phyloP scores from a whole-genome alignment of 345 rosid species.

The Nephelium lappaceum region DNA sequence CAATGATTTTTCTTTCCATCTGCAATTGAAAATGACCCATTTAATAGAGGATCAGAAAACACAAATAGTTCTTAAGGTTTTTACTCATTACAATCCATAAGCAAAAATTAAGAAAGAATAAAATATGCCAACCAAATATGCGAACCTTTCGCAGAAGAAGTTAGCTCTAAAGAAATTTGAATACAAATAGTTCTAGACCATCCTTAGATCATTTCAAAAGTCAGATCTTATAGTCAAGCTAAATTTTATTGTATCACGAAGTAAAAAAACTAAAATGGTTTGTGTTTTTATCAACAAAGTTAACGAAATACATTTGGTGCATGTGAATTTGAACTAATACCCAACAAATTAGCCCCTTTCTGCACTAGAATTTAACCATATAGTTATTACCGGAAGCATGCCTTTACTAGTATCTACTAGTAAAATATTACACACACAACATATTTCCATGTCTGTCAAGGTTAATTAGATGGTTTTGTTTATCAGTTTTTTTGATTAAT shows the following conservation, averaged over 20 bases:
- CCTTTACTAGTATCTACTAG: neutral
- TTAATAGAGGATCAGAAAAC: too few relatives aligned
- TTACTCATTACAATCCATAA: neutral
- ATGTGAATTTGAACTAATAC: neutral
- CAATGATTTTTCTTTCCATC: conserved; percentile 35
- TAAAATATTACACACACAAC: neutral
- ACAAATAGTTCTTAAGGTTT: neutral
- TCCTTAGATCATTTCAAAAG: neutral
- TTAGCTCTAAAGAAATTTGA: neutral
- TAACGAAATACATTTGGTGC: neutral
- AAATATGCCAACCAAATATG: too few relatives aligned
- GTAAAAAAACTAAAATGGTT: neutral
- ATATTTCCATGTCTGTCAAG: neutral
- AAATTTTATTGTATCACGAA: too few relatives aligned
- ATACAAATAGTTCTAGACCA: neutral
- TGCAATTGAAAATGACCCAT: conserved; percentile 16
- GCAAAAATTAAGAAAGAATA: neutral
- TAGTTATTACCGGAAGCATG: neutral
- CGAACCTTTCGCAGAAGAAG: too few relatives aligned
- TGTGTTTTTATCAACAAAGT: neutral
- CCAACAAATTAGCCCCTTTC: neutral
- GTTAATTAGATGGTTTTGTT: neutral
- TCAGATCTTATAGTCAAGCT: too few relatives aligned
- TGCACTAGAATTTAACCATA: neutral
- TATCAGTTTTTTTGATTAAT: neutral